Evolutionary conservation across 1,139 yeast genomes (phyloP).

Genomic region (Insectozyma bohioensis): DNA sequence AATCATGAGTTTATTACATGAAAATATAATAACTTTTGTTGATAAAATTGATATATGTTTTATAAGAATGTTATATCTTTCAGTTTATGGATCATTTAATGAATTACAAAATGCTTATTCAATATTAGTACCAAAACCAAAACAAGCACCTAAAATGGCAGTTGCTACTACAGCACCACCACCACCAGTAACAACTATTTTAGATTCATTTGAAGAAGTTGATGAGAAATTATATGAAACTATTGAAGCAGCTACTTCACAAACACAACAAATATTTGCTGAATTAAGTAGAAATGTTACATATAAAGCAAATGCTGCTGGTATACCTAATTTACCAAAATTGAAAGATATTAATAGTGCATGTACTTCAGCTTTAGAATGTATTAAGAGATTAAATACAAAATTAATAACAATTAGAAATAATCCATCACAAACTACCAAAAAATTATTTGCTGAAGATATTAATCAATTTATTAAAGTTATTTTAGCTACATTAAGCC

Average conservation of each 20-base stretch:
- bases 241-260: slow-evolving; percentile 68
- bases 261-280: slow-evolving; percentile 77
- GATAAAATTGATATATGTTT: slow-evolving; percentile 65
- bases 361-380: slow-evolving; percentile 79
- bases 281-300: slow-evolving; percentile 78
- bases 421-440: slow-evolving; percentile 54
- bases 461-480: slow-evolving; percentile 81
- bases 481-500: slow-evolving; percentile 76
- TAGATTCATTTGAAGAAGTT: slow-evolving; percentile 45
- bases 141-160: slow-evolving; percentile 17
- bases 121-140: slow-evolving; percentile 41
- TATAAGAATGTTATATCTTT: slow-evolving; percentile 69
- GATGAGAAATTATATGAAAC: slow-evolving; percentile 77
- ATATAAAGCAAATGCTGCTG: slow-evolving; percentile 52
- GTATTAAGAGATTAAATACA: slow-evolving; percentile 64
- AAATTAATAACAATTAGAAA: slow-evolving; percentile 55
- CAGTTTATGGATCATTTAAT: slow-evolving; percentile 69
- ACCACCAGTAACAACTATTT: slow-evolving; percentile 4
- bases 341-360: slow-evolving; percentile 77
- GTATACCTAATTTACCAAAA: slow-evolving; percentile 32
- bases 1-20: slow-evolving; percentile 49
- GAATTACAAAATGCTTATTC: slow-evolving; percentile 77
- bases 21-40: slow-evolving; percentile 48
- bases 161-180: slow-evolving; percentile 23
- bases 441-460: slow-evolving; percentile 80